A percentile compares a stretch with the other conserved stretches of the same genome.
phyloP scores from a whole-genome alignment of 768 basidiomycete species.

The Kwoniella mangroviensis region DNA sequence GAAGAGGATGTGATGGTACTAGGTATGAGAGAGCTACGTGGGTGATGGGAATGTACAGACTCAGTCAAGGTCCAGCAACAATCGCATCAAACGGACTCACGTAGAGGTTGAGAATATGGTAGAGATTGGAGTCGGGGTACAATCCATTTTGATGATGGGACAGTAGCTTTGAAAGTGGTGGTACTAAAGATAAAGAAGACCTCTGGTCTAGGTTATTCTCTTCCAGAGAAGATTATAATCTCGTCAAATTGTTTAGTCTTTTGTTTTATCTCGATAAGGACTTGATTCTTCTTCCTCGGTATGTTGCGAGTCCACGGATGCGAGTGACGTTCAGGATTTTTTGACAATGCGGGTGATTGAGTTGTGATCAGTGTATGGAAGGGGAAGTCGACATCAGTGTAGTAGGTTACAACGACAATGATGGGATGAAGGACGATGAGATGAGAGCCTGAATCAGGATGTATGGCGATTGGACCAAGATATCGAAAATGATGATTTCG shows the following conservation, averaged over 20 bases:
- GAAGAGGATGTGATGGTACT: slow-evolving; percentile 17
- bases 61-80: not conserved
- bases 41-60: not conserved
- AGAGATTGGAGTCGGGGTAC: slow-evolving; percentile 28
- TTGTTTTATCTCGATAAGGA: too few relatives aligned
- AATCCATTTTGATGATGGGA: slow-evolving; percentile 18
- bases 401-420: not conserved
- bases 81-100: slow-evolving; percentile 19
- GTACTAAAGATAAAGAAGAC: too few relatives aligned
- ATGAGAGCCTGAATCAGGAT: not conserved
- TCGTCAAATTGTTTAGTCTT: too few relatives aligned
- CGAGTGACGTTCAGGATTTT: not conserved
- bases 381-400: not conserved
- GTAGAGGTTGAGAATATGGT: slow-evolving; percentile 29
- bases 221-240: too few relatives aligned
- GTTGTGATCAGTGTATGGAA: not conserved
- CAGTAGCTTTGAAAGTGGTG: not conserved
- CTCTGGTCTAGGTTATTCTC: too few relatives aligned
- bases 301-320: not conserved
- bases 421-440: not conserved
- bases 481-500: not conserved
- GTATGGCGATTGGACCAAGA: not conserved
- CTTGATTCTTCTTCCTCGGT: too few relatives aligned
- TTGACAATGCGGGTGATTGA: not conserved
- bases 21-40: slow-evolving; percentile 9